These are phyloP conservation scores for Hypoxylon fuscum DNA, from an alignment of 495 filamentous ascomycete genomes.

Conservation along the genomic window DNA sequence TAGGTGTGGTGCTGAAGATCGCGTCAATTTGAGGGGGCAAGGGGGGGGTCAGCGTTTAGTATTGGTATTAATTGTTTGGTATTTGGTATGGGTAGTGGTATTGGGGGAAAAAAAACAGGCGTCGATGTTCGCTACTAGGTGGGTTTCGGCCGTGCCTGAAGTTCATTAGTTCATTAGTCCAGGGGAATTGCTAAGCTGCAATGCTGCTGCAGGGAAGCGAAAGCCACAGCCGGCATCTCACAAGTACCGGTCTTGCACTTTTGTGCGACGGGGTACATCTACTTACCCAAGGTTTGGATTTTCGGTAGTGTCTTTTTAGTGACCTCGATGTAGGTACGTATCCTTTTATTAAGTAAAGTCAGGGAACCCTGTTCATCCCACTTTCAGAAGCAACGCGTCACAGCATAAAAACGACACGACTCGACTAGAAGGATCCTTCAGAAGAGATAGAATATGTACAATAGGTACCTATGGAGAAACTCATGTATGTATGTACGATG, in stretches of 20 bases:
- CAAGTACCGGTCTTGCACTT: slow-evolving; percentile 3
- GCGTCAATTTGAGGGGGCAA: slow-evolving; percentile 30
- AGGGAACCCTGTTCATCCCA: slow-evolving; percentile 16
- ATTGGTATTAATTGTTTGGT: neutral
- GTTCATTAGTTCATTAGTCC: slow-evolving; percentile 22
- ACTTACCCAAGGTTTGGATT: neutral
- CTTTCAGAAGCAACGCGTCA: slow-evolving; percentile 16
- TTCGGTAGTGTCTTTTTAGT: neutral
- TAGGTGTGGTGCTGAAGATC: slow-evolving; percentile 18
- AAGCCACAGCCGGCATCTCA: slow-evolving; percentile 17
- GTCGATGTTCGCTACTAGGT: neutral
- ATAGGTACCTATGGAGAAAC: neutral
- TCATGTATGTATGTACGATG: neutral
- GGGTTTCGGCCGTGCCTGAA: slow-evolving; percentile 38
- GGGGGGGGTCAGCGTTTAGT: slow-evolving; percentile 22
- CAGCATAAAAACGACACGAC: slow-evolving; percentile 10
- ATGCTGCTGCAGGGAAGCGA: slow-evolving; percentile 35
- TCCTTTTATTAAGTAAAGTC: neutral
- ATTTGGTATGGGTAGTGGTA: too few species aligned
- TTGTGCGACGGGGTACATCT: neutral
- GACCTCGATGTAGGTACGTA: neutral
- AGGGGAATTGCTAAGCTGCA: slow-evolving; percentile 23
- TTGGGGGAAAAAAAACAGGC: too few species aligned
- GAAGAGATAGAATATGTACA: neutral
- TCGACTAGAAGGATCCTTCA: neutral